These are phyloP conservation scores for Diatrype stigma DNA, from an alignment of 2,329 filamentous ascomycete species.

Conservation along the genomic window DNA sequence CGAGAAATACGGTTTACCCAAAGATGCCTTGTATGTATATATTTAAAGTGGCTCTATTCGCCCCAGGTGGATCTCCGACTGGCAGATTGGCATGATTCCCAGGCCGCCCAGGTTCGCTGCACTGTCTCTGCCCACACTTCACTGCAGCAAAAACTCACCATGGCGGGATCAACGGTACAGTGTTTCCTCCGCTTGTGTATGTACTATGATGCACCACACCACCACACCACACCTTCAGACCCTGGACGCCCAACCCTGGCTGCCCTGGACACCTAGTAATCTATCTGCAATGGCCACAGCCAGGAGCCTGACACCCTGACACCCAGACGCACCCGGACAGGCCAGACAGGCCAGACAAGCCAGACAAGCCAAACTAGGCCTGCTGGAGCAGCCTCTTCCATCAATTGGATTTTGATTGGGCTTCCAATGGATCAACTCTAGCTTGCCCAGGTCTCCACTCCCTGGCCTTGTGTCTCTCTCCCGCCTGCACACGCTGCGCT, in stretches of 20 bases:
- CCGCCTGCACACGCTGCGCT: too few relatives aligned
- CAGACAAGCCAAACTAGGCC: not conserved
- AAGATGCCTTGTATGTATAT: not conserved
- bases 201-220: not conserved
- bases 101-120: not conserved
- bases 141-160: not conserved
- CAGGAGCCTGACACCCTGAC: too few relatives aligned
- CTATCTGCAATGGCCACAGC: too few relatives aligned
- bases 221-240: too few relatives aligned
- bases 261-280: too few relatives aligned
- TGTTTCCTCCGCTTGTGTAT: not conserved
- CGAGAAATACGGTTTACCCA: too few relatives aligned
- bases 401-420: conserved; percentile 5
- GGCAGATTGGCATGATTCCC: not conserved
- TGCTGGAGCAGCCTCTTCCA: not conserved
- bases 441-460: too few relatives aligned
- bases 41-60: not conserved
- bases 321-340: too few relatives aligned
- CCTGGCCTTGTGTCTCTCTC: too few relatives aligned
- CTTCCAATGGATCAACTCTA: not conserved
- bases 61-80: not conserved
- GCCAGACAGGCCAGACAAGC: too few relatives aligned
- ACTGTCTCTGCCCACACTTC: not conserved
- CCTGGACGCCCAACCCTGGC: too few relatives aligned
- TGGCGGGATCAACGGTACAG: not conserved